These are phyloP conservation scores for Termitomyces sp. DNA, from an alignment of 768 basidiomycete species.

Conservation along the genomic window DNA sequence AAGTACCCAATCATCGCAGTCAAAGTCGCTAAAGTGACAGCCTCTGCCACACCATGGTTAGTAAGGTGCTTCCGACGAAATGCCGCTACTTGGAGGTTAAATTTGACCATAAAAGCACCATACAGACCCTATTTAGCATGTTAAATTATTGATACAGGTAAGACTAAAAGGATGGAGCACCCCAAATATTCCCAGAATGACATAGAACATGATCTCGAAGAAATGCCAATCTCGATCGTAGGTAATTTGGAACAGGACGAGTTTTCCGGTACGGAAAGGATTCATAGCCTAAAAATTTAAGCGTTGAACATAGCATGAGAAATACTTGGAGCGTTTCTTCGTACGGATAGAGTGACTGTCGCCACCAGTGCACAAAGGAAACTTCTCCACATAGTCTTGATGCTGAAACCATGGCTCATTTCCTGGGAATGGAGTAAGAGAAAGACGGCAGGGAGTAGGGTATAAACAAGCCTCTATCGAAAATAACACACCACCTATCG, in stretches of 20 bases:
- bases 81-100: slow-evolving; percentile 92
- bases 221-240: slow-evolving; percentile 99
- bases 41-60: slow-evolving; percentile 84
- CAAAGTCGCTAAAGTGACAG: slow-evolving; percentile 78
- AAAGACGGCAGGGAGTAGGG: neutral
- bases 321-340: slow-evolving; percentile 28
- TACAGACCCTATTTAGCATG: slow-evolving; percentile 76
- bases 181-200: slow-evolving; percentile 94
- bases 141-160: slow-evolving; percentile 8
- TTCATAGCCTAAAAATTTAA: slow-evolving; percentile 77
- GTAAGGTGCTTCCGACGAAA: slow-evolving; percentile 90
- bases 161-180: slow-evolving; percentile 40
- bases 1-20: slow-evolving; percentile 93
- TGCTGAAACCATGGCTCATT: slow-evolving; percentile 97
- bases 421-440: slow-evolving; percentile 49
- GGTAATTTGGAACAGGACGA: slow-evolving; percentile 97
- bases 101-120: slow-evolving; percentile 95
- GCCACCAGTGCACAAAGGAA: slow-evolving; percentile 97
- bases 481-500: slow-evolving; percentile 96
- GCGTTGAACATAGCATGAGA: slow-evolving; percentile 2
- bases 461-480: slow-evolving; percentile 77
- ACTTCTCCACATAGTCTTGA: slow-evolving; percentile 98
- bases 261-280: slow-evolving; percentile 95
- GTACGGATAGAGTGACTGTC: slow-evolving; percentile 89
- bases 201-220: slow-evolving; percentile 96